Base-by-base conservation (phyloP, 2,329 filamentous ascomycete genomes). In the Immersiporthe knoxdaviesiana region DNA sequence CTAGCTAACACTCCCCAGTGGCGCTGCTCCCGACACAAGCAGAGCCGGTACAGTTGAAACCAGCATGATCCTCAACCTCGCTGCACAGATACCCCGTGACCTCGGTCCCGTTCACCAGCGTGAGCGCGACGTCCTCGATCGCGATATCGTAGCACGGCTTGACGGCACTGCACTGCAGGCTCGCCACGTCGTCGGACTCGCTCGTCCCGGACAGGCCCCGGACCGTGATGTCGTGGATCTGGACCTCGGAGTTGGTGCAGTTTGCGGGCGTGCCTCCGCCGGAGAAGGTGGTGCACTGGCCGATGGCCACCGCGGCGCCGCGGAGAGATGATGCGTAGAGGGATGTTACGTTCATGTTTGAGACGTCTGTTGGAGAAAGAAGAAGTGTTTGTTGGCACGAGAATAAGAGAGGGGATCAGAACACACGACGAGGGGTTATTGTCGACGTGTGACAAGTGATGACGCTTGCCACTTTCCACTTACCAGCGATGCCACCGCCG, bases 401-500 rank as follows among this genome's bases (percentile, higher is more conserved):
- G 35, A 35, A 8, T 4, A 35, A 12, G 21, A 52, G 14, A 56
- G 59, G 27, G 2, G n/a, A n/a, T n/a, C n/a, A 60, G n/a, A 6
- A 4, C 18, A n/a, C n/a, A n/a, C n/a, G n/a, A n/a, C 10, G n/a
- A 35, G 35, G 35, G 35, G 8, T 4, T 8, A 35, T 35, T 4
- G 8, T 35, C 4, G 35, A 35, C 35, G 8, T 35, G 35, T 4
- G 35, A 35, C 35, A 8, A 35, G 4, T 35, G 35, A 35, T 35
- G 35, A 35, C 8, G 35, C 35, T 35, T 18, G 10, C n/a, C 39
- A 41, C 30, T 5, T 35, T 60, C n/a, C 16, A 72, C 75, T 71
- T 72, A 79, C 78, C 81, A 8, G 84, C 84, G 0, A 81, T 73
- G 1, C 84, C 84, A 1, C 83, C 84, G 4, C 84, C 84, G 0